Evolutionary conservation across 2,329 filamentous ascomycete species (phyloP), one percentile per base, ranked within the genome.

Genomic region (Fusarium sp.): DNA sequence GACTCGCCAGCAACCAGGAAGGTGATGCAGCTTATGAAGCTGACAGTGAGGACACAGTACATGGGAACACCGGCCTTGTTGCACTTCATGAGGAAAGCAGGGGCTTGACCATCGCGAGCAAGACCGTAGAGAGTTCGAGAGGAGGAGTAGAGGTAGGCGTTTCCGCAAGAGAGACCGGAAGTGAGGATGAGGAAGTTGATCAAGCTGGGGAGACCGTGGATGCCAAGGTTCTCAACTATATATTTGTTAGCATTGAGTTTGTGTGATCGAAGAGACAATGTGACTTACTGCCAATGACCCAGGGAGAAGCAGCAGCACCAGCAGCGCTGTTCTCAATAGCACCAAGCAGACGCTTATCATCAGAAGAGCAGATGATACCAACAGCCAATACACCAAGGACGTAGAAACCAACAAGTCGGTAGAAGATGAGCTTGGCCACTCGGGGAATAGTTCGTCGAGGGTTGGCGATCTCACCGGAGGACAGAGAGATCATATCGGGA

Each of bases 371-470:
- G 31, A 88, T 82, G 50, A 90, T 84, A 18, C 86, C 83, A 5
- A 88, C 86, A 17, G 85, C 84, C 62, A 90, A 87, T 42, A 91
- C 86, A 84, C 84, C 71, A 78, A 94, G 84, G n/a, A 93, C 86
- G 80, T 93, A 94, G 81, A 94, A 93, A 3, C 86, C 81, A 1
- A 90, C 91, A 36, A 94, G 84, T 53, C 92, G 90, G 80, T 91
- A 93, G 81, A 94, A 93, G 38, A 93, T 90, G 49, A 90, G 89
- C 71, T 92, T 93, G 82, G 88, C 93, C 3, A 92, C 92, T 64
- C 86, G 87, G 1, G 92, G 92, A 80, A 94, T 89, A 35, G 89
- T 87, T 29, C 82, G 80, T 45, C 91, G 86, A 4, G 91, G 91
- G 77, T 92, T 91, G 75, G 90, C 86, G 22, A 90, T 87, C 80